These are phyloP conservation scores for Mycena galericulata DNA, from an alignment of 768 basidiomycete genomes.

Conservation along the genomic window DNA sequence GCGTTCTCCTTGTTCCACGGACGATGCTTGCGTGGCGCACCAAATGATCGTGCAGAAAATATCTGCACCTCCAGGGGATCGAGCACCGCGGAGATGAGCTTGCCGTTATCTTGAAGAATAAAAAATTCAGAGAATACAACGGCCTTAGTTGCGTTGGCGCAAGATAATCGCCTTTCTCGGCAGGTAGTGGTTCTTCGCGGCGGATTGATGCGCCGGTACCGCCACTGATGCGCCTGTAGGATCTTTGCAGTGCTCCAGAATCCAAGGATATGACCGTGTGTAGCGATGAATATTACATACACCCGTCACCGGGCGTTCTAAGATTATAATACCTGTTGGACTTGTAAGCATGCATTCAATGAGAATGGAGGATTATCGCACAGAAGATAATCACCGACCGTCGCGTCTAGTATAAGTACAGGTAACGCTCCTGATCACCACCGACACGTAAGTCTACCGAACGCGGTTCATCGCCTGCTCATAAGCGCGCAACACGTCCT, in stretches of 20 bases:
- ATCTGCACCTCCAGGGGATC: neutral
- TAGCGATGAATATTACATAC: neutral
- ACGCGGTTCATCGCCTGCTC: conserved; percentile 30
- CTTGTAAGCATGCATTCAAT: neutral
- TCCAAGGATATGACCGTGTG: too few relatives aligned
- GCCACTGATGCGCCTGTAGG: neutral
- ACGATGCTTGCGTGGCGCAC: neutral
- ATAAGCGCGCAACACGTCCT: conserved; percentile 33
- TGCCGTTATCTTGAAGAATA: neutral
- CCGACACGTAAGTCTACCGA: conserved; percentile 2
- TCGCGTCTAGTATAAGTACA: too few relatives aligned
- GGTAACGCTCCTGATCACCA: too few relatives aligned
- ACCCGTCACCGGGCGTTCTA: neutral
- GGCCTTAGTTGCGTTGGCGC: too few relatives aligned
- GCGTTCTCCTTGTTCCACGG: conserved; percentile 11
- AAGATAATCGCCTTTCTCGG: too few relatives aligned
- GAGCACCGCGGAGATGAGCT: neutral
- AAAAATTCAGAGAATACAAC: too few relatives aligned
- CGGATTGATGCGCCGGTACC: neutral
- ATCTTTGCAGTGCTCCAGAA: too few relatives aligned
- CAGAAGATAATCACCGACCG: too few relatives aligned
- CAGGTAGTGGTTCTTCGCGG: too few relatives aligned
- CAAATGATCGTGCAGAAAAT: neutral
- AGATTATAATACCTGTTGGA: neutral
- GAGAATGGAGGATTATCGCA: neutral